Percentiles rank a stretch among this genome's conserved stretches.
Conservation (phyloP, 768 basidiomycete genomes). For the Naganishia vaughanmartiniae region DNA sequence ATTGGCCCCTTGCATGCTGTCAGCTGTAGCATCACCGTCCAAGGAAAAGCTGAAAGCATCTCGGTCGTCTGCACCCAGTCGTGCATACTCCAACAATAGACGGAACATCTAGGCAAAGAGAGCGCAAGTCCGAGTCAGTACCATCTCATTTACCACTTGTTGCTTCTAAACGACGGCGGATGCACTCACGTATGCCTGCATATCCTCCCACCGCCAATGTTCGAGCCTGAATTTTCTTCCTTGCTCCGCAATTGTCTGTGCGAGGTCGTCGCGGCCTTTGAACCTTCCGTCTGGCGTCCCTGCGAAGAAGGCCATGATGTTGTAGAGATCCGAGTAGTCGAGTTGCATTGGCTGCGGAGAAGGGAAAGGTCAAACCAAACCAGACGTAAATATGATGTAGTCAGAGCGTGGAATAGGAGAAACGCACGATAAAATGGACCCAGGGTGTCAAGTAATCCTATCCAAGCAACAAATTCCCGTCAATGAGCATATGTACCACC, state of each 20-base stretch:
- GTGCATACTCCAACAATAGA: conserved; percentile 46
- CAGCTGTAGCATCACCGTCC: not conserved
- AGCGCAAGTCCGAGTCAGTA: not conserved
- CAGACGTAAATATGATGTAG: not conserved
- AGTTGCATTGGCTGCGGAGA: conserved; percentile 45
- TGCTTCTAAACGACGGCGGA: not conserved
- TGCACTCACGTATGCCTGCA: conserved; percentile 48
- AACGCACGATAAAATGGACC: conserved; percentile 52
- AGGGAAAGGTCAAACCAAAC: not conserved
- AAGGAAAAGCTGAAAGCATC: conserved; percentile 39
- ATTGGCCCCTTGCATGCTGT: not conserved
- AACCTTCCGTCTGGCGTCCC: conserved; percentile 46
- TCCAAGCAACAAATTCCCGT: conserved; percentile 11
- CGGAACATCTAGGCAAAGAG: conserved; percentile 40
- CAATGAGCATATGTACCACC: not conserved
- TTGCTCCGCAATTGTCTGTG: conserved; percentile 43
- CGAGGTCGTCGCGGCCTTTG: conserved; percentile 44
- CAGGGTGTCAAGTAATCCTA: conserved; percentile 52
- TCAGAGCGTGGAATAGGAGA: too few species aligned
- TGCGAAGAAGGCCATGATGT: conserved; percentile 49
- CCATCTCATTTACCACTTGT: not conserved
- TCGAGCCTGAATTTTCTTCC: conserved; percentile 46
- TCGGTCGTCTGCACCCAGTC: conserved; percentile 40
- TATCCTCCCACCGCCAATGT: conserved; percentile 51
- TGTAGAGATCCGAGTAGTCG: conserved; percentile 51